Base-by-base conservation (phyloP, 2,329 filamentous ascomycete genomes). In the Aureobasidium sp. region DNA sequence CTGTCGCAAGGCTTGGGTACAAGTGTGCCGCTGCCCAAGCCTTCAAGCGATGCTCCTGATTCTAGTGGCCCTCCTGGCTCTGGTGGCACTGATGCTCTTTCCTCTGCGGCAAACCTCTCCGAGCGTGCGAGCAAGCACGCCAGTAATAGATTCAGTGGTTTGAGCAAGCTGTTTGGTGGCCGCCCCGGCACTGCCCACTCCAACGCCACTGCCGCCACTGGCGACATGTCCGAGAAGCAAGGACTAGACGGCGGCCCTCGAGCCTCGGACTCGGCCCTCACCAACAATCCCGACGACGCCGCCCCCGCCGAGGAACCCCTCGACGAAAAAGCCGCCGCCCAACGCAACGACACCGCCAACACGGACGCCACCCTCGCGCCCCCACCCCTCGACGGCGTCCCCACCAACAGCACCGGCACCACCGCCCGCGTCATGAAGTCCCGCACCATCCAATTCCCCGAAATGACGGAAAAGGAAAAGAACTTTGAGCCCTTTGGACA, bases 1-100 rank as follows among this genome's bases (percentile, higher is more conserved):
- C 85, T 88, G 67, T 74, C 81, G 67, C 73, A 89, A 78, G 72
- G 78, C 67, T 67, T 76, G 66, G 71, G 83, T 27, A 78, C 76
- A 75, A 87, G 71, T 67, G 78, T 71, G 72, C 47, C 47, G 2
- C n/a, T 50, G 33, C 80, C 71, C 64, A 77, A 69, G 73, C 79
- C 72, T 61, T 73, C 78, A 38, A 74, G 78, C 62, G 75, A 79
- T 40, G 74, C 76, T 6, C 74, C 74, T 2, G 73, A 74, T n/a
- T 75, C 78, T 63, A 77, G 76, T 19, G 78, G 78, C 2, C 78
- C 79, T 31, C 75, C 78, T 27, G 79, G 78, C 4, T 69, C 74
- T 35, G 72, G 70, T 15, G 70, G 65, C 7, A 63, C 65, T 29
- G 65, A 66, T 42, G 55, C 64, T 13, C 54, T 65, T 8, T 51